Conservation (phyloP, 345 rosid genomes). For the Cardiospermum halicacabum region DNA sequence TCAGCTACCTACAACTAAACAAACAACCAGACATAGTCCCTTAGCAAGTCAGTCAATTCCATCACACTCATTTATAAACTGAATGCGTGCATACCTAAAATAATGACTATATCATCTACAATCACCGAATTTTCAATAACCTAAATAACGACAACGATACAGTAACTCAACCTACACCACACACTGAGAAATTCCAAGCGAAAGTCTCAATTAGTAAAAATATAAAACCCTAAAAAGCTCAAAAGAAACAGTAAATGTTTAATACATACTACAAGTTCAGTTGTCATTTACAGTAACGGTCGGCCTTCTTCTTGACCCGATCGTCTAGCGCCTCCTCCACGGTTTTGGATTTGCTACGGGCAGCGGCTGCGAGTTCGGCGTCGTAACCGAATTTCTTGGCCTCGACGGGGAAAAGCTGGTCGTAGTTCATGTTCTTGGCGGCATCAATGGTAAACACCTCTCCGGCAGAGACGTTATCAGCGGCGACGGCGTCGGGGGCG, state of each 20-base stretch:
- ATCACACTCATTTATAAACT: no score
- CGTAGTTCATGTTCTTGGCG: slow-evolving; percentile 77
- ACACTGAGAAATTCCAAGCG: no score
- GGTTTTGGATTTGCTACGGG: slow-evolving; percentile 15
- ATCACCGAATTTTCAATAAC: background rate
- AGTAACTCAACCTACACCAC: background rate
- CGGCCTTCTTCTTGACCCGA: slow-evolving; percentile 94
- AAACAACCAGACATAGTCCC: no score
- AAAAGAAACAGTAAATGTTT: background rate
- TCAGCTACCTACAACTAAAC: background rate
- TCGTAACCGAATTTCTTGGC: slow-evolving; percentile 72
- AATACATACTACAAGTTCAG: slow-evolving; percentile 5
- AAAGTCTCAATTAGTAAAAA: background rate
- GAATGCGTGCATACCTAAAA: background rate
- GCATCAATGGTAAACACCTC: slow-evolving; percentile 77
- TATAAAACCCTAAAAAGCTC: background rate
- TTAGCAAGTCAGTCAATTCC: no score
- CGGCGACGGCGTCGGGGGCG: slow-evolving; percentile 17
- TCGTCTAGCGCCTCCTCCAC: slow-evolving; percentile 87
- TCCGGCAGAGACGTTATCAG: slow-evolving; percentile 16
- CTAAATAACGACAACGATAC: background rate
- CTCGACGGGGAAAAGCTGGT: slow-evolving; percentile 84
- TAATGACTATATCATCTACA: background rate
- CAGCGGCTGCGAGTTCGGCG: slow-evolving; percentile 34
- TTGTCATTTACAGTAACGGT: slow-evolving; percentile 80